Base-by-base conservation (phyloP, 306 rosid species). In the Rosa multiflora region DNA sequence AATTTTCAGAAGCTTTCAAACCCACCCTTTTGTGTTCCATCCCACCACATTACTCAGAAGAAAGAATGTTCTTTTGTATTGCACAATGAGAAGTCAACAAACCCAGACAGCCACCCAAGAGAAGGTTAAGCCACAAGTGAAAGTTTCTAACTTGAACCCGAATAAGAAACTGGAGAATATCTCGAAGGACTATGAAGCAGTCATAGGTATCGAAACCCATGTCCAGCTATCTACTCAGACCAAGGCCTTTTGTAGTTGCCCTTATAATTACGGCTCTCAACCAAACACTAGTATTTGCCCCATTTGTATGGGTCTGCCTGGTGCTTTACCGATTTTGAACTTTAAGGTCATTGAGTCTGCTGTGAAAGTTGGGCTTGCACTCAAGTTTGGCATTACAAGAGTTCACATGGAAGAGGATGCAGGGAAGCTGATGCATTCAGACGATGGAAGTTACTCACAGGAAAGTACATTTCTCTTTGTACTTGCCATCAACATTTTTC, bases 361-460 rank as follows among this genome's bases (percentile, higher is more conserved):
- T 29, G 88, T 95, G 15, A 92, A 90, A 77, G 70, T 92, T 72
- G 97, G 97, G 0, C 93, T 90, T 75, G 97, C 99, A 26, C 94
- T 95, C 75, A 95, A 84, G 78, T 92, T 95, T 83, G 99, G 99
- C 74, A 83, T 95, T 82, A 92, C 99, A 46, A 92, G 99, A 86
- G 99, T 95, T 82, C 99, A 95, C 85, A 92, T 95, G 97, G 98
- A 95, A 88, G 99, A 95, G 89, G 98, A 95, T 90, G 99, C 98
- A 0, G 99, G 98, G 75, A 95, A 95, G 87, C 84, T 95, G 67
- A 82, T 95, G 52, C 99, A 95, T 82, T 85, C 97, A 9, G 99
- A 95, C 10, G 88, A 74, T 80, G 98, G 91, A 76, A 88, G 86
- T 85, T 78, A 85, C 85, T 91, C 99, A 58, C 96, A 88, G 95